Evolutionary conservation across 495 filamentous ascomycete genomes (phyloP).

Genomic region (Sporormia fimetaria): DNA sequence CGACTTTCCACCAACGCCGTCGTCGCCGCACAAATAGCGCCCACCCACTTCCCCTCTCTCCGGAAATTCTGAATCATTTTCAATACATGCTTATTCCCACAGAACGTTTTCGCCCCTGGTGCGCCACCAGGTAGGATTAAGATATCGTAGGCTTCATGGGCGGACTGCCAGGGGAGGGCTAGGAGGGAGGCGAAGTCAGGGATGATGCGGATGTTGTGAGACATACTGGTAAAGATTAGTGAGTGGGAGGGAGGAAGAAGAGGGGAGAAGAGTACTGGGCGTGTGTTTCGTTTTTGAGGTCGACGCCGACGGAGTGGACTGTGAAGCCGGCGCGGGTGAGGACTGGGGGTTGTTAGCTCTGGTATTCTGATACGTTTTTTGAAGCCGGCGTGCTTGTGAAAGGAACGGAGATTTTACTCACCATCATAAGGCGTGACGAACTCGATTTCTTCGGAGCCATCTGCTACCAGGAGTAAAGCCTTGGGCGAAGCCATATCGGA

Average conservation of each 20-base stretch:
- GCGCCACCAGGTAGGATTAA: conserved; percentile 29
- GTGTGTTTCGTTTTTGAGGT: conserved; percentile 21
- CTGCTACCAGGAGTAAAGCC: conserved; percentile 28
- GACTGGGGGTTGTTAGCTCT: no score
- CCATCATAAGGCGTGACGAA: conserved; percentile 31
- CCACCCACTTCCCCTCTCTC: conserved; percentile 15
- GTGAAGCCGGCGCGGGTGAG: conserved; percentile 27
- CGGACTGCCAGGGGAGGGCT: conserved; percentile 3
- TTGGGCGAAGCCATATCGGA: conserved; percentile 15
- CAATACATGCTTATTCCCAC: conserved; percentile 4
- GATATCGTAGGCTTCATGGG: conserved; percentile 16
- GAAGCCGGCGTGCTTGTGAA: neutral
- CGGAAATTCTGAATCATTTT: conserved; percentile 18
- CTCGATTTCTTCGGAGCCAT: conserved; percentile 31
- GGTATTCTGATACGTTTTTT: neutral
- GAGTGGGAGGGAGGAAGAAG: no score
- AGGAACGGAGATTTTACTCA: conserved; percentile 4
- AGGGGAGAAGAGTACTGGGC: conserved; percentile 12
- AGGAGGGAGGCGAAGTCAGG: conserved; percentile 17
- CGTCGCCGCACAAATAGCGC: conserved; percentile 27
- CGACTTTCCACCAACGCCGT: conserved; percentile 23
- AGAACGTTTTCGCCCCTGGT: conserved; percentile 25
- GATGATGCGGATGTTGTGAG: conserved; percentile 26
- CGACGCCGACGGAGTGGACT: conserved; percentile 24
- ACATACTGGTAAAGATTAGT: conserved; percentile 11